Evolutionary conservation across 2,329 filamentous ascomycete genomes (phyloP), one percentile per base, ranked within the genome.

Genomic region (Simplicillium aogashimaense): DNA sequence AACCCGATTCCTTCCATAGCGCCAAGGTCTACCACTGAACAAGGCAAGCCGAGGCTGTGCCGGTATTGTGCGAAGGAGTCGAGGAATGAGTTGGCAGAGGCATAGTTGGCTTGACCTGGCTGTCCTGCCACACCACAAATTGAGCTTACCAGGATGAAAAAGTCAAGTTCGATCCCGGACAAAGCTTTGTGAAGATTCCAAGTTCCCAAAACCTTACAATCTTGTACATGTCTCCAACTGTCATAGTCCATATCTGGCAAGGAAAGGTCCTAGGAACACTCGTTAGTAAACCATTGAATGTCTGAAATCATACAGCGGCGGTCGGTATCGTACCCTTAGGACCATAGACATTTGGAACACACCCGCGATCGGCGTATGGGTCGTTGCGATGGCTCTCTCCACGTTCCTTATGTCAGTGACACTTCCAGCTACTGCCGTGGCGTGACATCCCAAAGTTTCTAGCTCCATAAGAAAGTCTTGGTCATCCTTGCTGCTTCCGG

Each of bases 71-170:
- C 57, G 25, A 67, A 54, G 2, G 55, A 51, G 32, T 64, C 57
- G 39, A 63, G 47, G 46, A 58, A 68, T n/a, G 54, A 52, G 44
- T 66, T 66, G n/a, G 53, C 63, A 2, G 62, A 57, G 5, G 52
- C 47, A 44, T 69, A 69, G 44, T 61, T 64, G 42, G 54, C 50
- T 44, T 65, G 63, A 3, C 49, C 51, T 7, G 50, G 45, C 18
- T 54, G 51, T 11, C 57, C 62, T 9, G 60, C 41, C 5, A 58
- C 44, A 16, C 53, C 54, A 0, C 50, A 51, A 5, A 58, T 47
- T 3, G 63, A 65, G 6, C 50, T 53, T 38, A 52, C 45, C 13
- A 56, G 42, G 16, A 54, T 41, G 41, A 65, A 65, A 51, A 66
- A 63, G 36, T 58, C 54, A 2, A 59, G 50, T 0, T 29, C 17